phyloP scores from a whole-genome alignment of 192 early-diverging fungal genomes.

The Helicostylum pulchrum region DNA sequence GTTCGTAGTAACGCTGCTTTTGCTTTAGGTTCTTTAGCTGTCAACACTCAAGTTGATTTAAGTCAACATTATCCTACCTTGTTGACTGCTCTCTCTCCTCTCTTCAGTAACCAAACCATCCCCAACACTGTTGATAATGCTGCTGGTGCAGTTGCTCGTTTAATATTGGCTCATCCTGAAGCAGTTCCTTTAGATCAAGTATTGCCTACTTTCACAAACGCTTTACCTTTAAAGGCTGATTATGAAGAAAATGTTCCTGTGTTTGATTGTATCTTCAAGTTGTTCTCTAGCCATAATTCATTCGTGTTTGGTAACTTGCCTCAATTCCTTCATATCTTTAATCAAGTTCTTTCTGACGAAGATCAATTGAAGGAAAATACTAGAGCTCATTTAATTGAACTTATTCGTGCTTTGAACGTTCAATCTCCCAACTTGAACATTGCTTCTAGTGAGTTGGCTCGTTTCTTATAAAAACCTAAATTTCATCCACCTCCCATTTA shows the following conservation, averaged over 20 bases:
- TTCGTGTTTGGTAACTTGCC: conserved; percentile 50
- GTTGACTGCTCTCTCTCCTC: conserved; percentile 60
- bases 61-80: conserved; percentile 62
- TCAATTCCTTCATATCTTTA: conserved; percentile 54
- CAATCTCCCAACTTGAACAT: conserved; percentile 45
- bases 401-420: conserved; percentile 51
- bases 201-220: conserved; percentile 61
- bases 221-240: conserved; percentile 72
- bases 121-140: conserved; percentile 71
- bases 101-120: conserved; percentile 54
- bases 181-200: conserved; percentile 71
- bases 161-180: conserved; percentile 64
- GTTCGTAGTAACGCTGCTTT: conserved; percentile 87
- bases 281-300: conserved; percentile 55
- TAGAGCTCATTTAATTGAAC: conserved; percentile 53
- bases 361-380: conserved; percentile 56
- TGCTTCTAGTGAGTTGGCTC: conserved; percentile 30
- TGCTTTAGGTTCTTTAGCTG: conserved; percentile 70
- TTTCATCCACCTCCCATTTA: too few relatives aligned
- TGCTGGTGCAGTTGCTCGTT: conserved; percentile 73
- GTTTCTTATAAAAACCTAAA: conserved; percentile 25
- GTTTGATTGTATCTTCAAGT: conserved; percentile 62
- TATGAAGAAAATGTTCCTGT: conserved; percentile 78
- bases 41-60: conserved; percentile 64
- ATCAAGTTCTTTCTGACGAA: conserved; percentile 52